phyloP scores from a whole-genome alignment of 164 flowering plant genomes.

The Nelumbo lutea region DNA sequence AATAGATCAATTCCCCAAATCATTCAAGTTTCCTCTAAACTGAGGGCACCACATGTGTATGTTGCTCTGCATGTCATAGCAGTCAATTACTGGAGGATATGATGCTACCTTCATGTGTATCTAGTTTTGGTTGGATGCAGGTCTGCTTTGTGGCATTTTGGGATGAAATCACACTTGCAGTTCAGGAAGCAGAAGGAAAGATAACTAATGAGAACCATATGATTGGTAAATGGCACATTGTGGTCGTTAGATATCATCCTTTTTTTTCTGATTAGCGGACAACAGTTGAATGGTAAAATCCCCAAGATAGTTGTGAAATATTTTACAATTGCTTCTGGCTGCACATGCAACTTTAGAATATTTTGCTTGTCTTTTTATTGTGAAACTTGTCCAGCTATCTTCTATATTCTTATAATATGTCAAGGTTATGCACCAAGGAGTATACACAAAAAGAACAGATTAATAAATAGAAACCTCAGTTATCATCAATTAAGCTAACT shows the following conservation, averaged over 20 bases:
- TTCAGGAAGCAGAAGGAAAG: constrained; percentile 63
- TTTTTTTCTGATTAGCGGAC: constrained; percentile 49
- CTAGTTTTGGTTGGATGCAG: constrained; percentile 29
- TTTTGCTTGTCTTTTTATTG: no score
- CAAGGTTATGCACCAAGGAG: no score
- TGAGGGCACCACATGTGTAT: no score
- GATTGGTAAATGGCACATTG: constrained; percentile 89
- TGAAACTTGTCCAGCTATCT: no score
- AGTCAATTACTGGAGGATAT: no score
- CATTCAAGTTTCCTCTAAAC: no score
- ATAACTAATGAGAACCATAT: constrained; percentile 51
- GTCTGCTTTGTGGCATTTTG: constrained; percentile 97
- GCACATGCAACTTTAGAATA: background rate
- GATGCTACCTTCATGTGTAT: background rate
- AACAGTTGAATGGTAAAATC: constrained; percentile 92
- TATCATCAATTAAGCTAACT: no score
- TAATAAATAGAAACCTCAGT: no score
- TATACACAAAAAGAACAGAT: no score
- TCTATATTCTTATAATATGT: no score
- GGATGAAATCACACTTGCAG: constrained; percentile 77
- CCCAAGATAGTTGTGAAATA: constrained; percentile 64
- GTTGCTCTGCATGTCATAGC: no score
- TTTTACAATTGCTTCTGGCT: background rate
- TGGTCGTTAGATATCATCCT: constrained; percentile 75
- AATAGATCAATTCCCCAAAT: no score